These are phyloP conservation scores for Cyclanthera cordifolia DNA, from an alignment of 306 rosid species.

Conservation along the genomic window DNA sequence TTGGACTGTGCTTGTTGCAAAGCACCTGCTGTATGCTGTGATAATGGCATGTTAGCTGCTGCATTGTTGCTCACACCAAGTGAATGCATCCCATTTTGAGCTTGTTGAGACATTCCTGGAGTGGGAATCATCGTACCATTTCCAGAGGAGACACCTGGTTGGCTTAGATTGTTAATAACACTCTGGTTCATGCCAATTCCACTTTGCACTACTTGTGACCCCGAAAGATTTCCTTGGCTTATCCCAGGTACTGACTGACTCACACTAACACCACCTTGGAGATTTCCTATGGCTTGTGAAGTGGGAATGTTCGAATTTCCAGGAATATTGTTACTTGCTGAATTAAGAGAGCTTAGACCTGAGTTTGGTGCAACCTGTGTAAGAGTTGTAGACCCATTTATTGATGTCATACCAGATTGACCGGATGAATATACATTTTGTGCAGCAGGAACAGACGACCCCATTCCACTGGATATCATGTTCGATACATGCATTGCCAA, in stretches of 20 bases:
- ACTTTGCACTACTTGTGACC: constrained; percentile 62
- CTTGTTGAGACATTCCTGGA: constrained; percentile 90
- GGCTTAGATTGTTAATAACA: constrained; percentile 64
- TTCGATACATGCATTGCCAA: constrained; percentile 90
- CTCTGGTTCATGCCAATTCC: constrained; percentile 75
- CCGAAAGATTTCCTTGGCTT: constrained; percentile 75
- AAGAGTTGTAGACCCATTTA: constrained; percentile 55
- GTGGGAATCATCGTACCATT: constrained; percentile 88
- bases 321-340: constrained; percentile 53
- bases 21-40: constrained; percentile 66
- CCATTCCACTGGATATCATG: constrained; percentile 96
- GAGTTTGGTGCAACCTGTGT: constrained; percentile 70
- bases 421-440: constrained; percentile 80
- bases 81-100: constrained; percentile 56
- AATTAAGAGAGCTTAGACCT: constrained; percentile 50
- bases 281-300: constrained; percentile 67
- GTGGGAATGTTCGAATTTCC: constrained; percentile 68
- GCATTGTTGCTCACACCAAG: constrained; percentile 48
- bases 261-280: constrained; percentile 68
- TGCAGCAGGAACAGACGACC: constrained; percentile 67
- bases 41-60: constrained; percentile 50
- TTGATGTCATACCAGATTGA: constrained; percentile 44
- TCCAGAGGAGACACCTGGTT: constrained; percentile 75
- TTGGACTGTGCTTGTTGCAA: constrained; percentile 65
- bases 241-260: constrained; percentile 62